Evolutionary conservation across 352 stramenopile species (phyloP), one percentile per base, ranked within the genome.

Genomic region (Albugo candida): DNA sequence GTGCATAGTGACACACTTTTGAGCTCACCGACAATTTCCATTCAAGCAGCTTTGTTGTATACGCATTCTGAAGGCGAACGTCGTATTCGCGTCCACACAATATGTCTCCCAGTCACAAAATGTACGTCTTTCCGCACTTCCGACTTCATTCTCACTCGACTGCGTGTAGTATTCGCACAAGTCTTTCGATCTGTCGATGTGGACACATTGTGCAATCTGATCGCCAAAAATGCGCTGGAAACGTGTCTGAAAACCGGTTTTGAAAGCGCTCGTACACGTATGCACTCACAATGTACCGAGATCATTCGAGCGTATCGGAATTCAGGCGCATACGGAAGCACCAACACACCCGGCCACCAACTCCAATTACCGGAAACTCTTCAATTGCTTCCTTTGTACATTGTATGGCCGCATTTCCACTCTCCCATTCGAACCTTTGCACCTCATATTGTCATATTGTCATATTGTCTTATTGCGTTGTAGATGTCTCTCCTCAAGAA

Each of bases 401-500:
- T 87, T 47, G 72, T 93, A 72, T 45, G 68, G 67, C 14, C n/a
- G 41, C 38, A 41, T 12, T 18, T n/a, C n/a, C n/a, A 35, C 14
- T 19, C 45, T 42, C 17, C 34, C 2, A 21, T 49, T 17, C 11
- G 10, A n/a, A 48, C 24, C 31, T 47, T 46, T 34, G 13, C 58
- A 24, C 38, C 13, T 47, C 10, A 5, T 47, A 11, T 49, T 6
- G 45, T 20, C n/a, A 19, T 48, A 37, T 31, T 12, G 36, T n/a
- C n/a, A 10, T 51, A 6, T 11, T 45, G 21, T 17, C 31, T 49
- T 11, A 47, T 27, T 20, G 36, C 48, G 17, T 48, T 8, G 46
- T 81, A 93, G 64, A 95, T 99, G 80, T 93, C 92, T 31, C 61
- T 98, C 45, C 82, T 97, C 62, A 99, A 99, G 73, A 97, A 94